phyloP scores from a whole-genome alignment of 768 basidiomycete species.

The Rhizopogon rudus region DNA sequence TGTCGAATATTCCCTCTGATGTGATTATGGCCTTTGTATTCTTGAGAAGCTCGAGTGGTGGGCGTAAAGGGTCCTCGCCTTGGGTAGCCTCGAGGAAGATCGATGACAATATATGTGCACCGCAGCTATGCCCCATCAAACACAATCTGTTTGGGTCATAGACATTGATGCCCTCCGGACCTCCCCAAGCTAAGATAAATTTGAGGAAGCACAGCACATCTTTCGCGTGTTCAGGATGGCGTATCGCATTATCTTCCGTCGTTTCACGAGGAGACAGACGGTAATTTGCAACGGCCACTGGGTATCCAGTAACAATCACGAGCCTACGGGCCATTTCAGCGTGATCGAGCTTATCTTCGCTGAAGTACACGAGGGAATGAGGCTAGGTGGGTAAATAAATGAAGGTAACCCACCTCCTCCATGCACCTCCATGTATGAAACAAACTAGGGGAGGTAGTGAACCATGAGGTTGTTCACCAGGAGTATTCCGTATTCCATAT shows the following conservation, averaged over 20 bases:
- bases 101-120: conserved; percentile 74
- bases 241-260: conserved; percentile 32
- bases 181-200: conserved; percentile 46
- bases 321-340: conserved; percentile 48
- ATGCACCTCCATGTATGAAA: conserved; percentile 83
- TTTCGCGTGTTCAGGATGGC: conserved; percentile 67
- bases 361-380: conserved; percentile 22
- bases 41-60: conserved; percentile 35
- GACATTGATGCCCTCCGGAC: conserved; percentile 11
- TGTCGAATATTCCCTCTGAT: conserved; percentile 78
- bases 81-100: conserved; percentile 56
- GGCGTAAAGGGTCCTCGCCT: conserved; percentile 31
- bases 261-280: conserved; percentile 52
- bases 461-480: neutral
- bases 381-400: neutral
- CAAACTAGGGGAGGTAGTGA: conserved; percentile 44
- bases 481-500: neutral
- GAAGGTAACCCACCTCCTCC: conserved; percentile 56
- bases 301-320: conserved; percentile 39
- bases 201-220: conserved; percentile 61
- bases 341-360: conserved; percentile 71
- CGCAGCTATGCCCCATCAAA: conserved; percentile 76
- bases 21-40: conserved; percentile 51
- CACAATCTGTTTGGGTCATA: conserved; percentile 42
- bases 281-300: conserved; percentile 77